A percentile compares a stretch with the other conserved stretches of the same genome.
phyloP scores from a whole-genome alignment of 179 eudicot species.

The Beta corolliflora region DNA sequence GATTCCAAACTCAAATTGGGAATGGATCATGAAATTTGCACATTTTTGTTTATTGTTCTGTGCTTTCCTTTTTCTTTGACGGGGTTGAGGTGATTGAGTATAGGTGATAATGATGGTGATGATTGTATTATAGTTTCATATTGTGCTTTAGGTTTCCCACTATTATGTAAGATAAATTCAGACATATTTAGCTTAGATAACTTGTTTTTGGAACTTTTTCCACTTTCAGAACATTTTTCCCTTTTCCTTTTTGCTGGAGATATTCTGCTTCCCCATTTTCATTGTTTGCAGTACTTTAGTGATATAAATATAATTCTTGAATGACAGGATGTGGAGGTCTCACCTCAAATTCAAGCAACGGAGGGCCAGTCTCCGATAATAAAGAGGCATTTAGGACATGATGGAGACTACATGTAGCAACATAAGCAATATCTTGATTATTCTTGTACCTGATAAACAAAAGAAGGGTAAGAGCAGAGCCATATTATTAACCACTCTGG shows the following conservation, averaged over 20 bases:
- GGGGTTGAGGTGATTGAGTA: too few relatives aligned
- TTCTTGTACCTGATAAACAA: conserved; percentile 61
- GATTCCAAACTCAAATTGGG: too few relatives aligned
- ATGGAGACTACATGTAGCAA: conserved; percentile 88
- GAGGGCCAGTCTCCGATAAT: conserved; percentile 85
- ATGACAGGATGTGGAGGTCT: conserved; percentile 1
- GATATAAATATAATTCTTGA: not conserved
- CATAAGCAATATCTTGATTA: conserved; percentile 73
- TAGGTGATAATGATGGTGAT: not conserved
- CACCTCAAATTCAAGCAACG: conserved; percentile 95
- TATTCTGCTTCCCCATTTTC: not conserved
- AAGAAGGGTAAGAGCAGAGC: not conserved
- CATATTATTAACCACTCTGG: not conserved
- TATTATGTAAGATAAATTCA: not conserved
- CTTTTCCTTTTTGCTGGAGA: not conserved
- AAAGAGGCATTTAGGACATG: conserved; percentile 81
- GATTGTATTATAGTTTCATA: not conserved
- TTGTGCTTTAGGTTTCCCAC: not conserved
- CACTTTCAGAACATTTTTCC: not conserved
- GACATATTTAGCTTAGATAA: not conserved
- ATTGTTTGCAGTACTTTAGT: not conserved
- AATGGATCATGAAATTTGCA: too few relatives aligned
- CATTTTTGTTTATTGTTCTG: too few relatives aligned
- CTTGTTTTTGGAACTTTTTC: not conserved
- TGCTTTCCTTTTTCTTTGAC: too few relatives aligned